Conservation (phyloP, 2,329 filamentous ascomycete genomes). For the Talaromyces sp. region DNA sequence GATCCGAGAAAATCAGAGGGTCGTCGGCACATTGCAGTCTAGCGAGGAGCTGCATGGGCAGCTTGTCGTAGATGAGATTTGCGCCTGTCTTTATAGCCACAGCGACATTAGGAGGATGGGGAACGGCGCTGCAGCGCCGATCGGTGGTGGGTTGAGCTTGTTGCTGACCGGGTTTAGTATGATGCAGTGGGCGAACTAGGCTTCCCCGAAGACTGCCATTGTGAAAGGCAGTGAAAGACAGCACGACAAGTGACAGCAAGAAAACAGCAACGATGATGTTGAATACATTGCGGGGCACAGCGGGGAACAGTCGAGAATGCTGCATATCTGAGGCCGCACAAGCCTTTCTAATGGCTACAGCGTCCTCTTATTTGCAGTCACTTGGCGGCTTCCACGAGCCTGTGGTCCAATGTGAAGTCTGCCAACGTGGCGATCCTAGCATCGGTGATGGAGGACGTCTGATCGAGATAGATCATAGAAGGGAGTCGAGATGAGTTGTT, state of each 20-base stretch:
- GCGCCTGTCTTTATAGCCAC: slow-evolving; percentile 57
- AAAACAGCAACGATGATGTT: slow-evolving; percentile 9
- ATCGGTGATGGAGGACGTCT: neutral
- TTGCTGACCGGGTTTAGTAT: neutral
- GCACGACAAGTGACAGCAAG: slow-evolving; percentile 6
- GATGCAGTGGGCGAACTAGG: slow-evolving; percentile 5
- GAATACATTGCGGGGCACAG: slow-evolving; percentile 7
- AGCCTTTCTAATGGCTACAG: neutral
- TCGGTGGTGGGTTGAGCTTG: slow-evolving; percentile 7
- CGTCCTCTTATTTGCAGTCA: neutral
- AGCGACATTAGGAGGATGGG: slow-evolving; percentile 44
- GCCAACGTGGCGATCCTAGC: neutral
- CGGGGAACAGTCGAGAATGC: slow-evolving; percentile 6
- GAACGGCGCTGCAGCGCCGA: slow-evolving; percentile 37
- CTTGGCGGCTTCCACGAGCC: neutral
- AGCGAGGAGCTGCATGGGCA: slow-evolving; percentile 54
- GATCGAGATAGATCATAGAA: neutral
- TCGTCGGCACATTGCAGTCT: slow-evolving; percentile 47
- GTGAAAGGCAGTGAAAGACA: slow-evolving; percentile 6
- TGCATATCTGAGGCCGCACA: slow-evolving; percentile 5
- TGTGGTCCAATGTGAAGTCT: neutral
- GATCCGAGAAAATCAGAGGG: slow-evolving; percentile 44
- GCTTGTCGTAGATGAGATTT: slow-evolving; percentile 48
- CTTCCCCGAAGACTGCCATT: slow-evolving; percentile 1
- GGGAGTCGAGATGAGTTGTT: neutral